These are phyloP conservation scores for Nigrospora sphaerica DNA, from an alignment of 2,329 filamentous ascomycete genomes.

Conservation along the genomic window DNA sequence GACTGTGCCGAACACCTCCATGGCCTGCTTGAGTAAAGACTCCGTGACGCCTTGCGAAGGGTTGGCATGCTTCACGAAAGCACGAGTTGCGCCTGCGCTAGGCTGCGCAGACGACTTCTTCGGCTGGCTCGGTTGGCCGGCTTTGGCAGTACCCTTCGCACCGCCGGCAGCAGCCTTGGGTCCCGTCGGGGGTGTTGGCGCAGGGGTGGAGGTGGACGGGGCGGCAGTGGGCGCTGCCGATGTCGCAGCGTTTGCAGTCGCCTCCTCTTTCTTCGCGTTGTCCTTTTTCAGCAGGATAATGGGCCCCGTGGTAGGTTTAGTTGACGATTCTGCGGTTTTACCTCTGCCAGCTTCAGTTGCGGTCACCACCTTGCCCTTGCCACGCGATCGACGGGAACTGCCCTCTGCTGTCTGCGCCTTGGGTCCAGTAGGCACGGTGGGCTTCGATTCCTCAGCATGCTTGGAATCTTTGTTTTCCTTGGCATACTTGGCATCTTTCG, in stretches of 20 bases:
- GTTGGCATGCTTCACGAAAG: constrained; percentile 77
- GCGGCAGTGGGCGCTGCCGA: constrained; percentile 12
- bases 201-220: constrained; percentile 15
- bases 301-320: constrained; percentile 15
- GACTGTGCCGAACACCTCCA: constrained; percentile 68
- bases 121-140: constrained; percentile 10
- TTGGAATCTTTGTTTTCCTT: constrained; percentile 3
- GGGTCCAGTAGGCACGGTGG: constrained; percentile 17
- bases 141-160: constrained; percentile 12
- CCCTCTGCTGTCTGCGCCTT: constrained; percentile 22
- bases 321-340: constrained; percentile 11
- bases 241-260: constrained; percentile 12
- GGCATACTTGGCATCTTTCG: constrained; percentile 10
- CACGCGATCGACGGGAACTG: constrained; percentile 21
- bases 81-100: constrained; percentile 50
- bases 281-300: constrained; percentile 23
- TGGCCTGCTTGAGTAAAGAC: constrained; percentile 63
- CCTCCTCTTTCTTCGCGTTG: constrained; percentile 16
- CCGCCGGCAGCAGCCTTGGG: constrained; percentile 15
- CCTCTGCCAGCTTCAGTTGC: constrained; percentile 18
- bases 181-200: constrained; percentile 22
- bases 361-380: constrained; percentile 27
- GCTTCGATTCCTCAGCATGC: constrained; percentile 10
- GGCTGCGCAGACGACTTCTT: constrained; percentile 23
- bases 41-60: constrained; percentile 90